Percentiles rank a stretch among this genome's conserved stretches.
phyloP scores from a whole-genome alignment of 2,329 filamentous ascomycete species.

The Whalleya microplaca region DNA sequence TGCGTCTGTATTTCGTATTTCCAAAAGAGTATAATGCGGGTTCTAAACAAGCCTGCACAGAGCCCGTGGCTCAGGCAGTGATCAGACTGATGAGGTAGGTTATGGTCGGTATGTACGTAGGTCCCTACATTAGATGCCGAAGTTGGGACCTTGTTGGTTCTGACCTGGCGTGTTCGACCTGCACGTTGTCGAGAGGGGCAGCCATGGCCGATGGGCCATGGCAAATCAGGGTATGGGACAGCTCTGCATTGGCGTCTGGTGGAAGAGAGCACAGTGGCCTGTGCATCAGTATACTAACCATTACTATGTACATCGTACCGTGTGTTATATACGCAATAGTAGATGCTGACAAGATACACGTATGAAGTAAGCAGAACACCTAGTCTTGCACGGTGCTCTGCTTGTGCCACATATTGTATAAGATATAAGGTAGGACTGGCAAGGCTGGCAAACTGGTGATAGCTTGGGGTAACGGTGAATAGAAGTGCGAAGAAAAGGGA shows the following conservation, averaged over 20 bases:
- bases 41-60: no score
- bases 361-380: constrained; percentile 4
- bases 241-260: background rate
- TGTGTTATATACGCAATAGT: no score
- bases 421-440: no score
- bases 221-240: background rate
- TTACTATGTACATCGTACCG: no score
- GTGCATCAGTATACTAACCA: no score
- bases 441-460: background rate
- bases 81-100: no score
- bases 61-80: no score
- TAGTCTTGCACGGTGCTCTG: constrained; percentile 11
- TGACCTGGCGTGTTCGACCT: constrained; percentile 2
- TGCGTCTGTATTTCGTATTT: no score
- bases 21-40: no score
- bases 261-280: constrained; percentile 6
- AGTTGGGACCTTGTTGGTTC: constrained; percentile 15
- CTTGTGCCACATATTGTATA: constrained; percentile 11
- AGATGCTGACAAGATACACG: constrained; percentile 19
- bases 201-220: no score
- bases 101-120: no score
- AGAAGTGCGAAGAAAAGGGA: background rate
- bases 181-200: constrained; percentile 25
- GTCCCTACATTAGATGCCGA: constrained; percentile 9
- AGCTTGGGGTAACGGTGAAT: constrained; percentile 11